Base-by-base conservation (phyloP, 83 land plant genomes). In the Thuja plicata region DNA sequence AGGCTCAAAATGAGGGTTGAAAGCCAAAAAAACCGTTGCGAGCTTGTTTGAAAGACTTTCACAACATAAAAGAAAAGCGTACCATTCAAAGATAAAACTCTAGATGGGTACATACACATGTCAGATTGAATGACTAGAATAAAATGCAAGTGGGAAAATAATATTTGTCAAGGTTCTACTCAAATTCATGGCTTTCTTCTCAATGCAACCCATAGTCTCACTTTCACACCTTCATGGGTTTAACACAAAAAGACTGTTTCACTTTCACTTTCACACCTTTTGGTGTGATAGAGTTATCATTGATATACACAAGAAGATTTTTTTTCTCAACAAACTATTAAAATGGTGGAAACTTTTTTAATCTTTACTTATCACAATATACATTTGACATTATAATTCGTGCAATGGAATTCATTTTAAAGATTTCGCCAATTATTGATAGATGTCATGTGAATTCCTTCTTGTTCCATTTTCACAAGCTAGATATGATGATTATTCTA, bases 41-140 rank as follows among this genome's bases (percentile, higher is more conserved):
- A n/a, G n/a, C n/a, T n/a, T n/a, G n/a, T n/a, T n/a, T n/a, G n/a
- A 91, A 95, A 79, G 97, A 92, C 35, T 97, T 93, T 92, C 48
- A 45, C 48, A 45, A 45, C 48, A 46, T 5, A 9, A 46, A 46
- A 50, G 10, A 9, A 9, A 48, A 48, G 52, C 52, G 11, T 48
- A 48, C 52, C 52, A 48, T 48, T 48, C 12, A 11, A 48, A 48
- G 52, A 48, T 48, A 10, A 48, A 48, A 48, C 52, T 10, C 12
- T 48, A 9, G 52, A 48, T 48, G 11, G 52, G 52, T 48, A 48
- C 12, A 48, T 48, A 9, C 0, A 48, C 1, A 48, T 11, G 12
- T 48, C 52, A 38, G 40, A 38, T 38, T 38, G 40, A 38, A 48
- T 48, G 52, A 9, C 52, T 48, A 10, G 52, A 48, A 48, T 9